Conservation (phyloP, 192 early-diverging fungal genomes). For the Radiomyces spectabilis region DNA sequence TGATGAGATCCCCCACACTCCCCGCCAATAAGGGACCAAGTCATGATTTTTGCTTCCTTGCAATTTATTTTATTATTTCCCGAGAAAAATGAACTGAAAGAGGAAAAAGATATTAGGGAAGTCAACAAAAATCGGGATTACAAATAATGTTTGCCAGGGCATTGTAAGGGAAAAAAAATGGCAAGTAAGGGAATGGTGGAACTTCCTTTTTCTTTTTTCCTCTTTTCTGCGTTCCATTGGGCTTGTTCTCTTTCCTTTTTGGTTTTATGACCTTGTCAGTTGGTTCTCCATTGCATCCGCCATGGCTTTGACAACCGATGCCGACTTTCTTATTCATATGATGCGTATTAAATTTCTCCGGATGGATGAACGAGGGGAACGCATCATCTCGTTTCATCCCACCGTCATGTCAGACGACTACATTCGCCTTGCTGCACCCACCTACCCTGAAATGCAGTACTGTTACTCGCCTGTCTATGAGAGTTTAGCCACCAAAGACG, state of each 20-base stretch:
- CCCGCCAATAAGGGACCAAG: too few species aligned
- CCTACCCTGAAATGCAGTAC: constrained; percentile 50
- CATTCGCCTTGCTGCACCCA: constrained; percentile 47
- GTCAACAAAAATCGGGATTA: too few species aligned
- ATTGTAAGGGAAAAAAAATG: too few species aligned
- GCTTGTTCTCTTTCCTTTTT: neutral
- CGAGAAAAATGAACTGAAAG: too few species aligned
- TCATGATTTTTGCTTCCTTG: too few species aligned
- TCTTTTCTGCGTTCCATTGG: constrained; percentile 1
- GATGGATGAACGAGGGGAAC: constrained; percentile 66
- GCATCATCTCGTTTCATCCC: constrained; percentile 62
- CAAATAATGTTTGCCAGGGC: too few species aligned
- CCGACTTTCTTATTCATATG: constrained; percentile 67
- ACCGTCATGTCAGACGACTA: constrained; percentile 52
- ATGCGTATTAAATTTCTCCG: constrained; percentile 69
- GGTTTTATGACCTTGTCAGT: neutral
- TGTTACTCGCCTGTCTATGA: constrained; percentile 49
- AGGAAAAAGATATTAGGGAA: too few species aligned
- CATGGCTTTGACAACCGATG: constrained; percentile 70
- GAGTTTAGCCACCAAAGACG: constrained; percentile 2
- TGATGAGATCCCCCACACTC: too few species aligned
- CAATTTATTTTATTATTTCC: too few species aligned
- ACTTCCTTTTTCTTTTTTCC: neutral
- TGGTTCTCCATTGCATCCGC: too few species aligned
- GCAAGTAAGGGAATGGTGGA: too few species aligned